Conservation (phyloP, 805 yeast genomes). For the Saturnispora dispora region DNA sequence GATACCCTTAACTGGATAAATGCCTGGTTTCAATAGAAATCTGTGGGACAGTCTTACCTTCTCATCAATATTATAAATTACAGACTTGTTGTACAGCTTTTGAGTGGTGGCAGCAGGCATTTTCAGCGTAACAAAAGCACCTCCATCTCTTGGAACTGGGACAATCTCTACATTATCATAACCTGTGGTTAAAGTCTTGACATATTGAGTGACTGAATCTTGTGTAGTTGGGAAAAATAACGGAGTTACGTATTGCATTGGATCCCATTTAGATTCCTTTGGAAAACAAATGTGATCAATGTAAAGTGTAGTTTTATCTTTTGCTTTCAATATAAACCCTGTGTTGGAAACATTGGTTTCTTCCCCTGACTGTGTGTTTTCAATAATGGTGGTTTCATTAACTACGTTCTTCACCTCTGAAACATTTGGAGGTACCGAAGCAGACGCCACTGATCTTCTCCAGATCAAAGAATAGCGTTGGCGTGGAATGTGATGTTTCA, state of each 20-base stretch:
- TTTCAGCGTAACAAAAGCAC: slow-evolving; percentile 76
- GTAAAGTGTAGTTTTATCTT: slow-evolving; percentile 43
- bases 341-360: slow-evolving; percentile 45
- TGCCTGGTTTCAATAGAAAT: slow-evolving; percentile 42
- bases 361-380: slow-evolving; percentile 44
- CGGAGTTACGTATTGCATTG: slow-evolving; percentile 35
- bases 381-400: slow-evolving; percentile 24
- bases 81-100: slow-evolving; percentile 13
- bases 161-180: slow-evolving; percentile 39
- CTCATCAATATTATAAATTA: slow-evolving; percentile 12
- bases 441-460: not conserved
- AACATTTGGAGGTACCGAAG: not conserved
- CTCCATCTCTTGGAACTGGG: slow-evolving; percentile 79
- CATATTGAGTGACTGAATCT: slow-evolving; percentile 24
- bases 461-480: not conserved
- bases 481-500: not conserved
- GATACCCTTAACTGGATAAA: slow-evolving; percentile 72
- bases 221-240: slow-evolving; percentile 32
- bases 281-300: slow-evolving; percentile 47
- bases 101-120: slow-evolving; percentile 40
- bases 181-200: slow-evolving; percentile 32
- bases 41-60: slow-evolving; percentile 11
- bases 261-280: slow-evolving; percentile 34
- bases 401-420: slow-evolving; percentile 6
- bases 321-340: slow-evolving; percentile 45